These are phyloP conservation scores for Pleurostoma richardsiae DNA, from an alignment of 2,329 filamentous ascomycete species.

Conservation along the genomic window DNA sequence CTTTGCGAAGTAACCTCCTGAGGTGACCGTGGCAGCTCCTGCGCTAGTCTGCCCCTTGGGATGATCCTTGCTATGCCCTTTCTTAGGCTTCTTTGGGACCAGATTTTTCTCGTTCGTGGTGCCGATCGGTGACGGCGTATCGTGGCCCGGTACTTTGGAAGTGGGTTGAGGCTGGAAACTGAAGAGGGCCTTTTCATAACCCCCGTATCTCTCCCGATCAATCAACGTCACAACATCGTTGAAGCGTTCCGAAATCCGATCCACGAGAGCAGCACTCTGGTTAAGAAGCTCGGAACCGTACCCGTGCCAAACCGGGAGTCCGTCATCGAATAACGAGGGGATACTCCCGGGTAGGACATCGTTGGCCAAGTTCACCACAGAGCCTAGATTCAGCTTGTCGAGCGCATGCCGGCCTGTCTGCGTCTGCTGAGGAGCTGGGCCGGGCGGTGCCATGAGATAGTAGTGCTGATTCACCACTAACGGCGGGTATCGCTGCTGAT, in stretches of 20 bases:
- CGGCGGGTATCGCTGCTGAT: conserved; percentile 24
- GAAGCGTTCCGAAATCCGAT: conserved; percentile 58
- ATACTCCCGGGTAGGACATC: conserved; percentile 30
- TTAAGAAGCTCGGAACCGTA: conserved; percentile 37
- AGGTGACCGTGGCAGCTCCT: conserved; percentile 27
- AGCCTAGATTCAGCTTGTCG: conserved; percentile 29
- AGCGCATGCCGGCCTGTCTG: conserved; percentile 15
- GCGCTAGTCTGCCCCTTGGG: conserved; percentile 29
- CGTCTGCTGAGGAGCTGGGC: conserved; percentile 7
- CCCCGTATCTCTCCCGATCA: conserved; percentile 53
- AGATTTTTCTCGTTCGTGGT: conserved; percentile 5
- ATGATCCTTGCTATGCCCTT: conserved; percentile 23
- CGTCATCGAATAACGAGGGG: conserved; percentile 35
- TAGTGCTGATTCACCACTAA: conserved; percentile 50
- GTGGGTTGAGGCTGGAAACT: conserved; percentile 22
- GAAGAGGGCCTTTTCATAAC: conserved; percentile 51
- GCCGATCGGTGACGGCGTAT: neutral
- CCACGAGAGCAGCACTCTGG: conserved; percentile 43
- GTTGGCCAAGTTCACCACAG: conserved; percentile 36
- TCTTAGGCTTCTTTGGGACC: conserved; percentile 17
- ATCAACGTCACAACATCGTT: conserved; percentile 68
- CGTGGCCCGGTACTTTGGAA: conserved; percentile 1
- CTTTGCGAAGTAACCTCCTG: conserved; percentile 65
- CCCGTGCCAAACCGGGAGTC: conserved; percentile 34
- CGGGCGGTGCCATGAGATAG: conserved; percentile 28